Evolutionary conservation across 2,329 filamentous ascomycete genomes (phyloP).

Genomic region (Chrysoporthe austroafricana): DNA sequence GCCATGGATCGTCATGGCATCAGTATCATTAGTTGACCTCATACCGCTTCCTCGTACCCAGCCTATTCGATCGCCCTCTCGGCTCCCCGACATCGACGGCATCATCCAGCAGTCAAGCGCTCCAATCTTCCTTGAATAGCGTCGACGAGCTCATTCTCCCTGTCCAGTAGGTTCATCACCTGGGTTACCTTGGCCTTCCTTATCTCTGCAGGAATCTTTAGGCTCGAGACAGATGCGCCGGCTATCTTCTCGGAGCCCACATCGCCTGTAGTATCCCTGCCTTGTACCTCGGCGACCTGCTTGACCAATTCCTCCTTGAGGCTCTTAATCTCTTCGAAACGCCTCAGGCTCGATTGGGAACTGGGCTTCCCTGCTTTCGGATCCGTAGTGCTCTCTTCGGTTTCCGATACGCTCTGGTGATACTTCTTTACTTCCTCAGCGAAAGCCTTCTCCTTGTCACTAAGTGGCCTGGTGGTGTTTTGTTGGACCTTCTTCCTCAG

Average conservation of each 20-base stretch:
- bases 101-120: slow-evolving; percentile 49
- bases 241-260: slow-evolving; percentile 32
- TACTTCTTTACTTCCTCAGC: slow-evolving; percentile 46
- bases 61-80: slow-evolving; percentile 11
- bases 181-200: slow-evolving; percentile 66
- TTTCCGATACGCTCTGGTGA: slow-evolving; percentile 46
- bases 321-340: slow-evolving; percentile 60
- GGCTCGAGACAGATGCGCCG: slow-evolving; percentile 43
- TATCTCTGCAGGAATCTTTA: slow-evolving; percentile 63
- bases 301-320: slow-evolving; percentile 56
- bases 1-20: slow-evolving; percentile 6
- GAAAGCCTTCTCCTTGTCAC: slow-evolving; percentile 64
- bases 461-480: slow-evolving; percentile 55
- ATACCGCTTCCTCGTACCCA: slow-evolving; percentile 9
- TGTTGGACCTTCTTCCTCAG: slow-evolving; percentile 57
- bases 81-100: slow-evolving; percentile 3
- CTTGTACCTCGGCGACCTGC: slow-evolving; percentile 52
- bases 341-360: slow-evolving; percentile 56
- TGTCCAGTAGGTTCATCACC: slow-evolving; percentile 65
- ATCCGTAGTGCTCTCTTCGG: slow-evolving; percentile 36
- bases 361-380: slow-evolving; percentile 37
- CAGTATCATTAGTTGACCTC: slow-evolving; percentile 25
- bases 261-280: slow-evolving; percentile 35
- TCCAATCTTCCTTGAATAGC: slow-evolving; percentile 66
- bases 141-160: slow-evolving; percentile 71